Percentiles rank a stretch among this genome's conserved stretches.
phyloP scores from a whole-genome alignment of 2,329 filamentous ascomycete species.

The Neurospora sp. region DNA sequence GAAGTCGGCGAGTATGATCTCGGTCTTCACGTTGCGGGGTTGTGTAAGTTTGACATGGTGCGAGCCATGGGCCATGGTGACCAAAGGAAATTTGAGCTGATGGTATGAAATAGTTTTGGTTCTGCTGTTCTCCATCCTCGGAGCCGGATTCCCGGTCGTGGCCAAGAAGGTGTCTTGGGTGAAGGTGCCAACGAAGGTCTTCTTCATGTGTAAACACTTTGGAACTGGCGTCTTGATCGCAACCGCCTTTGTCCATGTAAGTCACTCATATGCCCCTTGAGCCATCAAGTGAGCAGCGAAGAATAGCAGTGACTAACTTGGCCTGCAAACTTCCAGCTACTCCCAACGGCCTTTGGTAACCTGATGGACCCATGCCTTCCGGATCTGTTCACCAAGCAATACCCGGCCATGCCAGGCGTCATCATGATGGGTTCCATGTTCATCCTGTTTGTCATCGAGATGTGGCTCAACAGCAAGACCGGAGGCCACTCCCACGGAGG shows the following conservation, averaged over 20 bases:
- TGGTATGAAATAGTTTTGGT: slow-evolving; percentile 27
- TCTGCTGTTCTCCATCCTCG: slow-evolving; percentile 29
- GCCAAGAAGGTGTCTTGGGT: slow-evolving; percentile 48
- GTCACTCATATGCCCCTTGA: slow-evolving; percentile 12
- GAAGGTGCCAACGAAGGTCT: slow-evolving; percentile 45
- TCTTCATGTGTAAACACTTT: slow-evolving; percentile 57
- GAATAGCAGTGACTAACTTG: slow-evolving; percentile 1
- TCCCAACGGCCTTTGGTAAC: slow-evolving; percentile 49
- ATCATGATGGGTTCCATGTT: slow-evolving; percentile 58
- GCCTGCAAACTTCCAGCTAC: slow-evolving; percentile 27
- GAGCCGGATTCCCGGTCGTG: slow-evolving; percentile 42
- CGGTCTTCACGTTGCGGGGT: slow-evolving; percentile 28
- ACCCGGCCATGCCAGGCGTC: slow-evolving; percentile 52
- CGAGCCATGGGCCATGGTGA: not conserved
- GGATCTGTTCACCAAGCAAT: slow-evolving; percentile 47
- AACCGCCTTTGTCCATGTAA: slow-evolving; percentile 62
- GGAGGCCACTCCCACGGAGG: slow-evolving; percentile 51
- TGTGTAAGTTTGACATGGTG: slow-evolving; percentile 27
- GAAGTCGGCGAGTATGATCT: slow-evolving; percentile 32
- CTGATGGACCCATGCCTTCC: slow-evolving; percentile 46
- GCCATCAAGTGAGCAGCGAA: not conserved
- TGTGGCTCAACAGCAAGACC: slow-evolving; percentile 50
- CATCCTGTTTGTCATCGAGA: slow-evolving; percentile 50
- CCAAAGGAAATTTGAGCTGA: slow-evolving; percentile 3
- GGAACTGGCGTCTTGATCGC: slow-evolving; percentile 64